A percentile compares a stretch with the other conserved stretches of the same genome.
phyloP scores from a whole-genome alignment of 2,329 filamentous ascomycete genomes.

The Geosmithia flava region DNA sequence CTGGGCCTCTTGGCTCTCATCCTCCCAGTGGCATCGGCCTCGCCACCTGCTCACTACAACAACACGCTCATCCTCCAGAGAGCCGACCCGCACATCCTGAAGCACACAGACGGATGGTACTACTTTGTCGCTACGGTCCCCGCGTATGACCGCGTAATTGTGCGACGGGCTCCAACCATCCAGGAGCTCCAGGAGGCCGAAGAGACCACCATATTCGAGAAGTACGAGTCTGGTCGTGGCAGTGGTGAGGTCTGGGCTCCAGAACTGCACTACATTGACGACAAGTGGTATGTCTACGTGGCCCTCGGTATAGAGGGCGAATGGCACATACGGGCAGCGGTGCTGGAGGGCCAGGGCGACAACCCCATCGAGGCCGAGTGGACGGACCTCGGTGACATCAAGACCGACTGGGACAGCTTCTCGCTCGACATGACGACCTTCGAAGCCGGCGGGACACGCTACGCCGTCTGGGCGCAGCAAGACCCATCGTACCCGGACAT shows the following conservation, averaged over 20 bases:
- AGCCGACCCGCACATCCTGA: slow-evolving; percentile 15
- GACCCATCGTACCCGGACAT: slow-evolving; percentile 11
- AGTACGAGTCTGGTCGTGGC: background rate
- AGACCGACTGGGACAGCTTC: slow-evolving; percentile 16
- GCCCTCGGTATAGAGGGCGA: slow-evolving; percentile 13
- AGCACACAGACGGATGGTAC: slow-evolving; percentile 11
- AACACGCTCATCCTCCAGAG: slow-evolving; percentile 6
- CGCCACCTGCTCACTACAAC: too few species aligned
- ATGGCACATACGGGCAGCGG: slow-evolving; percentile 11
- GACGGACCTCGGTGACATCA: slow-evolving; percentile 13
- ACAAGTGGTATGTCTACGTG: slow-evolving; percentile 42
- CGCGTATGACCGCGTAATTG: slow-evolving; percentile 2
- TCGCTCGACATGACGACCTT: slow-evolving; percentile 16
- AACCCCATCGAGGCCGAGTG: slow-evolving; percentile 13
- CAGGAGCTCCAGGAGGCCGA: background rate
- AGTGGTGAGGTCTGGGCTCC: slow-evolving; percentile 21
- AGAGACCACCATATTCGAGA: background rate
- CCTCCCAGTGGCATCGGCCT: too few species aligned
- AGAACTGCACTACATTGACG: slow-evolving; percentile 36
- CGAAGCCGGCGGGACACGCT: slow-evolving; percentile 12
- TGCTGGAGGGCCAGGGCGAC: slow-evolving; percentile 14
- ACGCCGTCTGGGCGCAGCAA: slow-evolving; percentile 16
- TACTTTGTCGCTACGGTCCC: slow-evolving; percentile 9
- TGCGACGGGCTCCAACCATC: slow-evolving; percentile 1
- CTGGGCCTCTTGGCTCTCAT: too few species aligned